Base-by-base conservation (phyloP, 768 basidiomycete genomes). In the Candolleomyces eurysporus region DNA sequence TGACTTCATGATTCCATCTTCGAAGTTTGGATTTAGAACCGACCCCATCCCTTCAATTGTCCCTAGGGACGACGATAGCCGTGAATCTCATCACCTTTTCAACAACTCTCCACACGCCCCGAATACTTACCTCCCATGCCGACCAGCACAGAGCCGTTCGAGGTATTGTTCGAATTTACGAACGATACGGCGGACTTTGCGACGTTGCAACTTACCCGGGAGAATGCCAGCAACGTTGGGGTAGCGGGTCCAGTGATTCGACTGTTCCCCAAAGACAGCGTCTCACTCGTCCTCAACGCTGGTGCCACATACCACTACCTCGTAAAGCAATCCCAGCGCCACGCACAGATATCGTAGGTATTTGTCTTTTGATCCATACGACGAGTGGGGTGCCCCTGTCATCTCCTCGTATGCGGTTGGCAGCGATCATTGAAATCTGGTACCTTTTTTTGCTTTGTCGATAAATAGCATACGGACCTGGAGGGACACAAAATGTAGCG, bases 101-200 rank as follows among this genome's bases (percentile, higher is more conserved):
- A 11, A 36, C 45, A 52, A 14, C 50, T 52, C 22, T 48, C 52
- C 43, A 36, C 42, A 56, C 36, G 13, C 45, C 39, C 22, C 36
- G 11, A n/a, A 17, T 16, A 17, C 17, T n/a, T 48, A 48, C 46
- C 60, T 36, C 60, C 48, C 52, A 61, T 61, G 60, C 60, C 60
- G 14, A 54, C 52, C 43, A 79, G 76, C 67, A 84, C 82, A n/a
- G 62, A 74, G 31, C 76, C 82, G 45, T 85, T 81, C 72, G 84
- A 85, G 67, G 78, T 85, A 48, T 63, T 82, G 42, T 75, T 85
- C 66, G 82, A 83, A 62, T 69, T 85, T 63, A 67, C 69, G 42
- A 86, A 85, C 72, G 78, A 84, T 67, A 81, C 78, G 14, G 40
- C 67, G 13, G 71, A 73, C 54, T 62, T 76, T 26, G 74, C 73